Conservation (phyloP, 1,139 yeast genomes). For the Torulaspora globosa region DNA sequence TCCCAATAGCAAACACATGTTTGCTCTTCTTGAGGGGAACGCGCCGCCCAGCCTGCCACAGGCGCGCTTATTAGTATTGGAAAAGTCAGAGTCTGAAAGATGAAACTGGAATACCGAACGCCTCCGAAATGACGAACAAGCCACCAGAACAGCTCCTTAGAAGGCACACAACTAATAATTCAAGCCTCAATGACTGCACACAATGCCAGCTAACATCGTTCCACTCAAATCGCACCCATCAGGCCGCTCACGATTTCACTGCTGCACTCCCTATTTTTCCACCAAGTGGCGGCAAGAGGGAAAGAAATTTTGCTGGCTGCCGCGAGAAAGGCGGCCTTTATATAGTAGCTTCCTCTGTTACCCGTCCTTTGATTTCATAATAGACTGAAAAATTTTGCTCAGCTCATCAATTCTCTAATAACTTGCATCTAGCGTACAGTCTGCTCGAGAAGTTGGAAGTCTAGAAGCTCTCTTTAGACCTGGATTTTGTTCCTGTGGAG, state of each 20-base stretch:
- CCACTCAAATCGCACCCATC: background rate
- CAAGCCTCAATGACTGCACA: too few relatives aligned
- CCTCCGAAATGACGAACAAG: too few relatives aligned
- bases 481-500: background rate
- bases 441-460: constrained; percentile 52
- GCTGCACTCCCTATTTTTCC: background rate
- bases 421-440: constrained; percentile 6
- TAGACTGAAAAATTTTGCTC: constrained; percentile 13
- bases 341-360: background rate
- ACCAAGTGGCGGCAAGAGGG: constrained; percentile 1
- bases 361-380: constrained; percentile 3
- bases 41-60: too few relatives aligned
- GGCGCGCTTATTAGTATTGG: too few relatives aligned
- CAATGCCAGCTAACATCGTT: background rate
- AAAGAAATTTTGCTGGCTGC: background rate
- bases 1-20: too few relatives aligned
- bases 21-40: too few relatives aligned
- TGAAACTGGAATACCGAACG: too few relatives aligned
- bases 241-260: background rate
- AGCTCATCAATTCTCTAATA: background rate
- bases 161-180: too few relatives aligned
- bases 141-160: too few relatives aligned
- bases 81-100: too few relatives aligned
- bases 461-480: background rate
- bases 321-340: background rate